These are phyloP conservation scores for Fusarium sp. DNA, from an alignment of 2,329 filamentous ascomycete genomes.

Conservation along the genomic window DNA sequence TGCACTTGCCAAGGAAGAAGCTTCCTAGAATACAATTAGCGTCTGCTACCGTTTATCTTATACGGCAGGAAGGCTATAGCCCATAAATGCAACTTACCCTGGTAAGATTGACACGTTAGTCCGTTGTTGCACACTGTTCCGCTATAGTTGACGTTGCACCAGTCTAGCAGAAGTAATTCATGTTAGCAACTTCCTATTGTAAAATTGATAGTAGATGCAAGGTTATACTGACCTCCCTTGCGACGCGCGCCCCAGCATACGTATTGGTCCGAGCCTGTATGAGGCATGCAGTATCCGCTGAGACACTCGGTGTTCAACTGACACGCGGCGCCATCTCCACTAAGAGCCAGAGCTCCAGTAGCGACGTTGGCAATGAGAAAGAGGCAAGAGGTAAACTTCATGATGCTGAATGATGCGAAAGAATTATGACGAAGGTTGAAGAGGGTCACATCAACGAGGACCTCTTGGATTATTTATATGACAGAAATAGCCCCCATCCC, in stretches of 20 bases:
- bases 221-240: background rate
- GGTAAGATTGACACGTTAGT: background rate
- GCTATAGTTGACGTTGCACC: background rate
- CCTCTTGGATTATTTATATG: background rate
- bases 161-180: background rate
- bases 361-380: background rate
- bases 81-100: background rate
- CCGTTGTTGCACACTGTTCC: background rate
- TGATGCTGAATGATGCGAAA: background rate
- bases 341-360: background rate
- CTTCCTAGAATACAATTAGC: background rate
- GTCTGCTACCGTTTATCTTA: background rate
- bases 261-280: background rate
- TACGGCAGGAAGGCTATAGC: background rate
- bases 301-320: background rate
- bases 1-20: background rate
- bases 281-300: background rate
- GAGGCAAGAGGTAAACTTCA: background rate
- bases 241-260: background rate
- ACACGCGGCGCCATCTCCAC: background rate
- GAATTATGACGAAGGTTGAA: background rate
- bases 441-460: accelerated
- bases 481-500: background rate
- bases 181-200: background rate
- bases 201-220: too few relatives aligned